A percentile compares a stretch with the other conserved stretches of the same genome.
Evolutionary conservation across 768 basidiomycete genomes (phyloP).

Genomic region (Russula vinacea): DNA sequence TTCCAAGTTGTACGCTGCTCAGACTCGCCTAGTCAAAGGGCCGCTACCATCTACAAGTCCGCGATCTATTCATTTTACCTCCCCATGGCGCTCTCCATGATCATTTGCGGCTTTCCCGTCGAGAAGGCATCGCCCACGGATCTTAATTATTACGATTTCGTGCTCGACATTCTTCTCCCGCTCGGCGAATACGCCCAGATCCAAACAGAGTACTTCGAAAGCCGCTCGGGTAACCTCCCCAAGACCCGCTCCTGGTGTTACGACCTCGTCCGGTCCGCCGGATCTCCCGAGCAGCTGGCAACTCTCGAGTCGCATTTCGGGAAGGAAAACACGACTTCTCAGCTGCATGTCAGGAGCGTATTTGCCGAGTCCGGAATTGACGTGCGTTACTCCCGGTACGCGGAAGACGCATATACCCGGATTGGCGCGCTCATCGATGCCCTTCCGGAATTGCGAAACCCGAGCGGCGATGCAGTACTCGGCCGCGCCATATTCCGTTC

Average conservation of each 20-base stretch:
- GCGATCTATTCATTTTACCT: constrained; percentile 99
- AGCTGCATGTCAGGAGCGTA: constrained; percentile 61
- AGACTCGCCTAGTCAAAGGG: constrained; percentile 57
- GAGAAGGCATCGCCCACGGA: constrained; percentile 43
- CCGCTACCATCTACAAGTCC: constrained; percentile 96
- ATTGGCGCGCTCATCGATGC: constrained; percentile 66
- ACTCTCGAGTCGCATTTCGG: constrained; percentile 66
- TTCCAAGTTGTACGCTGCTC: constrained; percentile 3
- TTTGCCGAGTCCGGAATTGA: constrained; percentile 70
- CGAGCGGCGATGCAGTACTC: constrained; percentile 40
- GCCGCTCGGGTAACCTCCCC: constrained; percentile 84
- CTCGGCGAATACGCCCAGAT: constrained; percentile 98
- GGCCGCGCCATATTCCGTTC: constrained; percentile 71
- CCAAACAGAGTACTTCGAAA: constrained; percentile 89
- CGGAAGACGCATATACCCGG: constrained; percentile 64
- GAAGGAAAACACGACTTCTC: constrained; percentile 50
- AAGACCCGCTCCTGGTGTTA: constrained; percentile 98
- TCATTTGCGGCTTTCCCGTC: constrained; percentile 59
- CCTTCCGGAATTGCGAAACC: constrained; percentile 57
- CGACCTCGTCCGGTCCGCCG: constrained; percentile 71
- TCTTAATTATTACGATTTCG: constrained; percentile 63
- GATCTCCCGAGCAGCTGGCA: constrained; percentile 51
- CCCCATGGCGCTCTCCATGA: constrained; percentile 92
- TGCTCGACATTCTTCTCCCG: constrained; percentile 78
- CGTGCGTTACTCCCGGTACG: constrained; percentile 70